phyloP scores from a whole-genome alignment of 2,329 filamentous ascomycete genomes.

The Pseudodiploospora longispora region DNA sequence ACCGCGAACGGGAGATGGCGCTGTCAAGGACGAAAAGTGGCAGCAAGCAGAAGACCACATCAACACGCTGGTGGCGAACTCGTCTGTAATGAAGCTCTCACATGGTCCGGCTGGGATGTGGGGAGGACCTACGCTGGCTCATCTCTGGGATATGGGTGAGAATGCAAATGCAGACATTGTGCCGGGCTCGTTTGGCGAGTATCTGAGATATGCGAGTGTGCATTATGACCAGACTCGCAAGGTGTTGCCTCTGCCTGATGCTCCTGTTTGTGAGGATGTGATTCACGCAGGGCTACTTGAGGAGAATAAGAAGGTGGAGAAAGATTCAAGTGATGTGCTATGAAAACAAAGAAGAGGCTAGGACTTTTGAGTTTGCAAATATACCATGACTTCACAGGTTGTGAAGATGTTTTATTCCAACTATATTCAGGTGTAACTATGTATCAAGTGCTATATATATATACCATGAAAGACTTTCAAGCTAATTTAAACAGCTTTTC shows the following conservation, averaged over 20 bases:
- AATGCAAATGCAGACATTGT: constrained; percentile 22
- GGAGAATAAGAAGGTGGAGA: no score
- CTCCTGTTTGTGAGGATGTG: no score
- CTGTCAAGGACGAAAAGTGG: constrained; percentile 9
- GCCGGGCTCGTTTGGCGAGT: constrained; percentile 26
- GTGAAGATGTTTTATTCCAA: no score
- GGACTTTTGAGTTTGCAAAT: no score
- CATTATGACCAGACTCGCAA: constrained; percentile 26
- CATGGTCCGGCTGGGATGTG: constrained; percentile 20
- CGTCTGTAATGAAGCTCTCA: constrained; percentile 27
- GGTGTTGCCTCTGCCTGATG: not conserved
- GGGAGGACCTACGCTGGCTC: constrained; percentile 15
- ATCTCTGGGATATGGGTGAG: constrained; percentile 22
- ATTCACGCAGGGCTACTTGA: no score
- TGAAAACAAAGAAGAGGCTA: no score
- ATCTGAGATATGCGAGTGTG: constrained; percentile 26
- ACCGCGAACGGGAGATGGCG: constrained; percentile 14
- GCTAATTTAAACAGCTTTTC: no score
- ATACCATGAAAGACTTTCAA: no score
- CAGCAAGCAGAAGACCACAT: constrained; percentile 16
- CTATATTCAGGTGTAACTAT: no score
- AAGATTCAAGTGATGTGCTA: no score
- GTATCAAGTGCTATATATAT: no score
- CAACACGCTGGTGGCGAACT: constrained; percentile 22
- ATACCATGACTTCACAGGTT: no score